Evolutionary conservation across 306 rosid genomes (phyloP), one percentile per base, ranked within the genome.

Genomic region (Trifolium fragiferum): DNA sequence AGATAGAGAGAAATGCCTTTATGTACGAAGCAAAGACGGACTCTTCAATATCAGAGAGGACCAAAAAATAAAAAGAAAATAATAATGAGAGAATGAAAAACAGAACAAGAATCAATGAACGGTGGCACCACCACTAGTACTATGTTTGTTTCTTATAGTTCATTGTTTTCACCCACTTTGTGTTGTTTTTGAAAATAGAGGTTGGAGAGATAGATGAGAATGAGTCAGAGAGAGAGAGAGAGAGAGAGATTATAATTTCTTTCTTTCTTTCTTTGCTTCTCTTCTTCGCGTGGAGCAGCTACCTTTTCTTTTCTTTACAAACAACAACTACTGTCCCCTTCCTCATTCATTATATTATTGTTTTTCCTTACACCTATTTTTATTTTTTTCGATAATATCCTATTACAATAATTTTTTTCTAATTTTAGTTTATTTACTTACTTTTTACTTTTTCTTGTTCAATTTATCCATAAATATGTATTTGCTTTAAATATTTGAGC

Each of bases 191-290:
- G 35, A 25, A 57, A 57, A 23, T 57, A 44, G 50, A 44, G 50
- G 50, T 41, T 41, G 15, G 14, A 10, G 11, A 38, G 2, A 2
- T 10, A 11, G 5, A 44, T 12, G 96, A 93, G 96, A 93, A 93
- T 85, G 81, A 86, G 92, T 90, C 96, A 90, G 89, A 86, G 88
- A 86, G 37, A 30, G 33, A 30, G 33, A 30, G 33, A 30, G 35
- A 90, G 89, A 86, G 89, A 86, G 86, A 87, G 85, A 79, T 71
- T 89, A 84, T 85, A 88, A 82, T n/a, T n/a, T n/a, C n/a, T n/a
- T n/a, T n/a, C n/a, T 85, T 86, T 82, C 40, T 37, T 77, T 74
- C 81, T 80, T 69, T 27, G 44, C 75, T 72, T 73, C 77, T 79
- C 85, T 78, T 60, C 86, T 70, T 76, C 81, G 86, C 85, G 85